Percentiles rank a stretch among this genome's conserved stretches.
Evolutionary conservation across 179 eudicot genomes (phyloP).

Genomic region (Spinacia oleracea): DNA sequence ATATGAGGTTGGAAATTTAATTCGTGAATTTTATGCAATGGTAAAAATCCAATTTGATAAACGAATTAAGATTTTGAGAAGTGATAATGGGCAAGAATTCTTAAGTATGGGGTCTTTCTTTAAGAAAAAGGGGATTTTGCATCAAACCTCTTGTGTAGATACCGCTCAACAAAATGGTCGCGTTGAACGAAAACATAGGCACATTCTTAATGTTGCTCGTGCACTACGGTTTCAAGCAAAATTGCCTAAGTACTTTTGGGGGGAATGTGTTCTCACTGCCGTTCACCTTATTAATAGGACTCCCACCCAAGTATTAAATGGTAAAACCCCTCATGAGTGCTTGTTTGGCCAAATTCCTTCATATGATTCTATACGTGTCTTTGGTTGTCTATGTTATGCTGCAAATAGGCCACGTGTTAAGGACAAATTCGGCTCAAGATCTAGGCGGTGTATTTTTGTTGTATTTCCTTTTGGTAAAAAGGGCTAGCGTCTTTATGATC

Average conservation of each 20-base stretch:
- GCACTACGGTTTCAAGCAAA: background rate
- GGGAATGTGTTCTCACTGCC: background rate
- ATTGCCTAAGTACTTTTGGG: background rate
- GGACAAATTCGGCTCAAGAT: background rate
- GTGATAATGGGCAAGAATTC: slow-evolving; percentile 2
- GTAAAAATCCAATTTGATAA: background rate
- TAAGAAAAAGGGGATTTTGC: background rate
- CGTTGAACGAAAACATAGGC: background rate
- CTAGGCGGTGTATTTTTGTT: background rate
- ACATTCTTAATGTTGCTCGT: slow-evolving; percentile 6
- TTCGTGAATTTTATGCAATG: background rate
- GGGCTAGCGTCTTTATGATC: background rate
- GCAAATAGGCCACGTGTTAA: background rate
- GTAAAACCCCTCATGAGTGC: background rate
- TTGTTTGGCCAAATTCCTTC: background rate
- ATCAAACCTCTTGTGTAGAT: background rate
- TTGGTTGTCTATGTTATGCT: background rate
- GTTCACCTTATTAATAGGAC: background rate
- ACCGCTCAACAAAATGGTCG: background rate
- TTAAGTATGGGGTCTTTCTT: background rate
- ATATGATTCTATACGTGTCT: background rate
- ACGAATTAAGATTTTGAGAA: background rate
- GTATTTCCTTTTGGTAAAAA: background rate
- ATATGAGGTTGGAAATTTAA: background rate
- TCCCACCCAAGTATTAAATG: no score